Evolutionary conservation across 495 filamentous ascomycete species (phyloP).

Genomic region (Penicillium herquei): DNA sequence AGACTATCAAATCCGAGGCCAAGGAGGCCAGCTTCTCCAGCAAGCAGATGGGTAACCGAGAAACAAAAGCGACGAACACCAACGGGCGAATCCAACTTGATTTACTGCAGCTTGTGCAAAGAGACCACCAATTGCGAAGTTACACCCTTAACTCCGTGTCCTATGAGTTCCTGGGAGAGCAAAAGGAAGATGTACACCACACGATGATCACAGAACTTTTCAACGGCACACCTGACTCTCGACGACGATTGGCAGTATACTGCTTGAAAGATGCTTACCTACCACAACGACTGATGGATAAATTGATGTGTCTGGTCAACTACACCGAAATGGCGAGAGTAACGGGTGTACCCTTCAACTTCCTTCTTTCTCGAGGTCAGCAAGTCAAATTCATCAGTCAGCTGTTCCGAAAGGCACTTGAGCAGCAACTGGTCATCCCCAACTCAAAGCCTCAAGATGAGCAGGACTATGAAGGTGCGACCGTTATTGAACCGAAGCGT

Average conservation of each 20-base stretch:
- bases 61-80: slow-evolving; percentile 90
- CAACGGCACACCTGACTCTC: slow-evolving; percentile 89
- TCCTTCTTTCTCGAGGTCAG: slow-evolving; percentile 85
- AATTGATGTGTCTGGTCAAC: slow-evolving; percentile 94
- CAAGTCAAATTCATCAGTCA: slow-evolving; percentile 98
- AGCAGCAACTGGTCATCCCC: slow-evolving; percentile 90
- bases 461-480: slow-evolving; percentile 91
- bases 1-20: slow-evolving; percentile 58
- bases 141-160: slow-evolving; percentile 98
- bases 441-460: slow-evolving; percentile 71
- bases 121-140: slow-evolving; percentile 91
- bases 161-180: slow-evolving; percentile 93
- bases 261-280: slow-evolving; percentile 98
- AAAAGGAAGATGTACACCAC: slow-evolving; percentile 98
- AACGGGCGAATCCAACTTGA: slow-evolving; percentile 93
- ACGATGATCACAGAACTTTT: slow-evolving; percentile 99
- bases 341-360: slow-evolving; percentile 97
- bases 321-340: slow-evolving; percentile 99
- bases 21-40: slow-evolving; percentile 87
- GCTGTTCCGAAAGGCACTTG: slow-evolving; percentile 89
- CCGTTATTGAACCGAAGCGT: slow-evolving; percentile 91
- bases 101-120: slow-evolving; percentile 86
- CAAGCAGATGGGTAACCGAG: slow-evolving; percentile 98
- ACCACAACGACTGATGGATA: slow-evolving; percentile 93
- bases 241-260: slow-evolving; percentile 89